phyloP scores from a whole-genome alignment of 371 early-diverging fungal species.

The Dinochytrium kinnereticum region DNA sequence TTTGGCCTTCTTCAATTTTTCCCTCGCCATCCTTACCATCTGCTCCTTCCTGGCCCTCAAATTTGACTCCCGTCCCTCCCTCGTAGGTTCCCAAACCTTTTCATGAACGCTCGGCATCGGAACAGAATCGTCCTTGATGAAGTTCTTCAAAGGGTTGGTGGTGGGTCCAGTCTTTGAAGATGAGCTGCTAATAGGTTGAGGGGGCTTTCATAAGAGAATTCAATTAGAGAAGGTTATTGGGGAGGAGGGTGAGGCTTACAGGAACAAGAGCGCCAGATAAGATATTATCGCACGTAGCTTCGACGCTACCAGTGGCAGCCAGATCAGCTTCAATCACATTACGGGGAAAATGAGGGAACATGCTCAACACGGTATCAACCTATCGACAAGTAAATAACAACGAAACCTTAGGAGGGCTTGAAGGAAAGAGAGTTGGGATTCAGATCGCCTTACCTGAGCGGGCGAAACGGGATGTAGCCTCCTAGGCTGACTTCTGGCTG shows the following conservation, averaged over 20 bases:
- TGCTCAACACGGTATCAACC: constrained; percentile 52
- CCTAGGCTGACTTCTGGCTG: constrained; percentile 9
- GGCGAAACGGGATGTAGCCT: constrained; percentile 20
- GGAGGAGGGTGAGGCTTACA: constrained; percentile 50
- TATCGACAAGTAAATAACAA: no score
- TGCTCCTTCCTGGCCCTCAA: constrained; percentile 82
- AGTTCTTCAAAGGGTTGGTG: constrained; percentile 20
- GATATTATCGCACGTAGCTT: constrained; percentile 86
- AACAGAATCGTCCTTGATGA: background rate
- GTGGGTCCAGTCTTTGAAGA: constrained; percentile 20
- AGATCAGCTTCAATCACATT: constrained; percentile 85
- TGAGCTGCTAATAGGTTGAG: constrained; percentile 34
- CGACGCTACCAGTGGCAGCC: constrained; percentile 85
- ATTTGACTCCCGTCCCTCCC: constrained; percentile 75
- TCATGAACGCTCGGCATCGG: constrained; percentile 54
- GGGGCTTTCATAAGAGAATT: constrained; percentile 13
- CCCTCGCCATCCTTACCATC: constrained; percentile 85
- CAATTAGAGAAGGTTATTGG: no score
- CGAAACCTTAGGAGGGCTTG: no score
- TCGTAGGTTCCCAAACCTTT: constrained; percentile 78
- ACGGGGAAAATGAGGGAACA: constrained; percentile 87
- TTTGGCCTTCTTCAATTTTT: constrained; percentile 21
- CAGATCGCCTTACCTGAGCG: constrained; percentile 3
- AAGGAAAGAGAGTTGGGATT: background rate
- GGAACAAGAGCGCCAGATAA: constrained; percentile 72